Evolutionary conservation across 495 filamentous ascomycete species (phyloP), one percentile per base, ranked within the genome.

Genomic region (Neohortaea acidophila): DNA sequence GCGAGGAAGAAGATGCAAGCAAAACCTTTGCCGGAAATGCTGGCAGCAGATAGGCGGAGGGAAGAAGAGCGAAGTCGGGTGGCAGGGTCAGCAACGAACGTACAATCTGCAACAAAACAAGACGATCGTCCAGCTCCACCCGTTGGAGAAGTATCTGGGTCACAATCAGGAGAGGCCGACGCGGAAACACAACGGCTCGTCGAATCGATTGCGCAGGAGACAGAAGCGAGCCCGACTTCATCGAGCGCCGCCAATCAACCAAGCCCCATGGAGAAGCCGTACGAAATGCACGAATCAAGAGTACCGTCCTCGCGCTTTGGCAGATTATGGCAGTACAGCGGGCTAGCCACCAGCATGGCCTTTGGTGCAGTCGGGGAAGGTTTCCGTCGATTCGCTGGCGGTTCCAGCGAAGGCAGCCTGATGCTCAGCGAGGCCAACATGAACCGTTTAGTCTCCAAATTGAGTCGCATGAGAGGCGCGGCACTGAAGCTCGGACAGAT

Each of bases 401-500:
- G 75, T 39, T 71, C 43, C 14, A 61, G 63, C 37, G 63, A 66
- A 36, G 77, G 81, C 2, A 89, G 86, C 11, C 61, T 92, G 30
- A 80, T 97, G 69, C 75, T 97, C 46, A 93, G 79, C 56, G 66
- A 82, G 12, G 72, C 66, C 6, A 97, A 97, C 51, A 82, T 93
- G 69, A 84, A 94, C 52, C 68, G 89, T 22, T 71, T 97, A 3
- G 89, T 96, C 3, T 66, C 82, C 13, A 94, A 86, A 58, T 71
- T 97, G 6, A 93, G 84, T 9, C 77, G 81, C 19, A 97, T 97
- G 89, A 75, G 89, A 50, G 89, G 89, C 17, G 91, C 89, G n/a
- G 89, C 89, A 29, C 62, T 97, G n/a, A 97, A 97, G 59, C 61
- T 97, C 4, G 89, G 89, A 3, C 89, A 97, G 59, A 84, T 97